Evolutionary conservation across 305 asterid species (phyloP).

Genomic region (Plantago rigida): DNA sequence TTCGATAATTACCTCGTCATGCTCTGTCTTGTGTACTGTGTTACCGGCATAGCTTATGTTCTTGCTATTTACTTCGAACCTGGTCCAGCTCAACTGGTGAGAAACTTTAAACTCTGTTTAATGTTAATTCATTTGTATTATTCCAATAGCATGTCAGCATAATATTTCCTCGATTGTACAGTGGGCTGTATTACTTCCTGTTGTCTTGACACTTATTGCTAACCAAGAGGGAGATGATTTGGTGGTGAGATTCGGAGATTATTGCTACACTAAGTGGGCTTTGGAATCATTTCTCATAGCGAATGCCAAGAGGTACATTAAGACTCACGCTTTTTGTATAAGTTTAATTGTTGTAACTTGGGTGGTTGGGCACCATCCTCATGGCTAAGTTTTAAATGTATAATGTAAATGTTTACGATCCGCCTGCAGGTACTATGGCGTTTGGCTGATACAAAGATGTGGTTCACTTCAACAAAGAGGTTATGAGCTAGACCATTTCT

Average conservation of each 20-base stretch:
- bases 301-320: constrained; percentile 54
- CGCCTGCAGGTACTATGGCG: constrained; percentile 50
- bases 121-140: constrained; percentile 21
- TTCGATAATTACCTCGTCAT: constrained; percentile 57
- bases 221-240: constrained; percentile 55
- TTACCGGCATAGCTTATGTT: constrained; percentile 68
- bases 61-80: constrained; percentile 78
- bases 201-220: constrained; percentile 60
- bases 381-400: background rate
- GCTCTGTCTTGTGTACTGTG: constrained; percentile 64
- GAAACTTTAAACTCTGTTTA: constrained; percentile 14
- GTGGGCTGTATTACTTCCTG: constrained; percentile 79
- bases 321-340: background rate
- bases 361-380: background rate
- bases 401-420: background rate
- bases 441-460: constrained; percentile 64
- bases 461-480: constrained; percentile 44
- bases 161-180: constrained; percentile 20
- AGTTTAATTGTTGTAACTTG: background rate
- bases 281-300: constrained; percentile 61
- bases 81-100: constrained; percentile 66
- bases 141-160: constrained; percentile 6
- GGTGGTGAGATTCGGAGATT: constrained; percentile 38
- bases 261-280: constrained; percentile 77
- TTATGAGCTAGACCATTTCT: constrained; percentile 37